A percentile compares a stretch with the other conserved stretches of the same genome.
Evolutionary conservation across 352 stramenopile species (phyloP).

Genomic region (Pilasporangium apinafurcum): DNA sequence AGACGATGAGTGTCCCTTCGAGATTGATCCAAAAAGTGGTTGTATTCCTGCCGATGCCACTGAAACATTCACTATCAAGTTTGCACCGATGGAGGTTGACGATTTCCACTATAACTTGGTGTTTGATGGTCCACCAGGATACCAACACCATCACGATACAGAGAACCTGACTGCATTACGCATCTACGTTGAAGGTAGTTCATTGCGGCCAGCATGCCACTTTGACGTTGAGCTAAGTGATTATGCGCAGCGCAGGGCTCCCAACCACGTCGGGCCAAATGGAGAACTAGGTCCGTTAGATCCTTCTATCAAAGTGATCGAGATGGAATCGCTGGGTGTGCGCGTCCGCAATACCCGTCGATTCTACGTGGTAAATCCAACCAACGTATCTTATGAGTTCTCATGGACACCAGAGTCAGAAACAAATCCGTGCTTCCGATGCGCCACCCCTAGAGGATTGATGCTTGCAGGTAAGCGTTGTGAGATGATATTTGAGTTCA

Average conservation of each 20-base stretch:
- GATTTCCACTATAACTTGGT: slow-evolving; percentile 72
- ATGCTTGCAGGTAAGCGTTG: slow-evolving; percentile 90
- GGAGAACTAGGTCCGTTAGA: slow-evolving; percentile 83
- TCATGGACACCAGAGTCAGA: slow-evolving; percentile 81
- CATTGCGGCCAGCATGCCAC: slow-evolving; percentile 87
- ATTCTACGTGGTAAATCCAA: slow-evolving; percentile 94
- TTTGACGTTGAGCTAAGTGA: slow-evolving; percentile 90
- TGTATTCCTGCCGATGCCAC: slow-evolving; percentile 44
- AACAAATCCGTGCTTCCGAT: slow-evolving; percentile 80
- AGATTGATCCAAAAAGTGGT: slow-evolving; percentile 60
- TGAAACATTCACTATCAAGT: slow-evolving; percentile 82
- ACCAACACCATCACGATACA: not conserved
- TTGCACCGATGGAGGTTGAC: slow-evolving; percentile 89
- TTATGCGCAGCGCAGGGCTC: slow-evolving; percentile 71
- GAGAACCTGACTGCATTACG: slow-evolving; percentile 8
- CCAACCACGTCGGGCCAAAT: slow-evolving; percentile 67
- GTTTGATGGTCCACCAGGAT: slow-evolving; percentile 14
- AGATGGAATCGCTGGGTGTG: slow-evolving; percentile 89
- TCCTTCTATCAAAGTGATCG: slow-evolving; percentile 85
- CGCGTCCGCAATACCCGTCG: slow-evolving; percentile 88
- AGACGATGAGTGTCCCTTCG: slow-evolving; percentile 82
- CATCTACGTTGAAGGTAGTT: slow-evolving; percentile 65
- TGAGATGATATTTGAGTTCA: slow-evolving; percentile 97
- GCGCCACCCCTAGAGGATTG: slow-evolving; percentile 84
- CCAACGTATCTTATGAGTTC: slow-evolving; percentile 92